Base-by-base conservation (phyloP, 1,139 yeast species). In the Hyphopichia wangnamkhiaoensis region DNA sequence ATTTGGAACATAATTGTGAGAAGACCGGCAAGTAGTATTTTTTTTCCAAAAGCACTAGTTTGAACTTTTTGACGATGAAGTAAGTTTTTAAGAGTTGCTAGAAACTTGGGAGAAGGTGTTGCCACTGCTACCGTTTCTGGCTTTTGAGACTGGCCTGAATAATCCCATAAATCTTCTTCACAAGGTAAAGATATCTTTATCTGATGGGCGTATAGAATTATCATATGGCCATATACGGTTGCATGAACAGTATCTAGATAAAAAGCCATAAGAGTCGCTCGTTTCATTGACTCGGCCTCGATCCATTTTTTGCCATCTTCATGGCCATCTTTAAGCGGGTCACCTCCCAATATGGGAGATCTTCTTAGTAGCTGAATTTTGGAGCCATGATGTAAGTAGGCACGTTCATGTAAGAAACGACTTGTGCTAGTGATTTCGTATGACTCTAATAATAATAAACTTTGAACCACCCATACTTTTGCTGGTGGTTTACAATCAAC, bases 381-480 rank as follows among this genome's bases (percentile, higher is more conserved):
- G 0, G 88, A 76, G 3, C 88, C 91, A 55, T 84, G 91, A 49
- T 85, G 89, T 7, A 85, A 65, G 50, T 79, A 83, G 0, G 86
- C 84, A 34, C 94, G 59, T 52, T 84, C 91, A 53, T 84, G 91
- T 39, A 82, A 57, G 17, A 58, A 58, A 39, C 85, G 61, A 45
- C 69, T 61, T 29, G 80, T 56, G 29, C 53, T 49, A 5, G 56
- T 51, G 42, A 80, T 74, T 53, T 85, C 94, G 54, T 73, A 81
- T 41, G 76, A 69, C 52, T 84, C 90, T 18, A 84, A 58, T 33
- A 84, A 52, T 35, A 81, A 56, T 34, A 84, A 61, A 37, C 83
- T 70, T 53, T 84, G 91, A 31, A 84, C 66, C 5, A 83, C 76
- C 81, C 86, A 83, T 2, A 80, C 67, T 41, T 72, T 69, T 1